Base-by-base conservation (phyloP, 768 basidiomycete genomes). In the Terana coerulea region DNA sequence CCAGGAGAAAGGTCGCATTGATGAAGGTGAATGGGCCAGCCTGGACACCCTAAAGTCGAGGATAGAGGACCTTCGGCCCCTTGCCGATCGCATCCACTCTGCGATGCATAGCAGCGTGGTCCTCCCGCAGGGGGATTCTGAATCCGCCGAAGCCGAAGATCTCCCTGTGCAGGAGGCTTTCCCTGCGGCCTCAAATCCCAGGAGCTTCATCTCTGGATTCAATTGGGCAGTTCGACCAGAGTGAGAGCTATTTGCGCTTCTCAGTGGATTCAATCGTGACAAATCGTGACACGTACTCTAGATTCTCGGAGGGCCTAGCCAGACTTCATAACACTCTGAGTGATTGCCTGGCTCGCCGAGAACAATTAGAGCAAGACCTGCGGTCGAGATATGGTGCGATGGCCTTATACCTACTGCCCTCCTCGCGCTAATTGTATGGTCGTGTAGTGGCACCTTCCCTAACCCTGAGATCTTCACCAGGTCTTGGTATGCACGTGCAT, bases 401-500 rank as follows among this genome's bases (percentile, higher is more conserved):
- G n/a, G n/a, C n/a, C n/a, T 52, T 34, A 3, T 10, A 6, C 5
- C 22, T 3, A 12, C 24, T 10, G 11, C 4, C 35, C 9, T 17
- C 15, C 25, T 29, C 26, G 39, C 28, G 26, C 17, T 26, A 10
- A 17, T 11, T 14, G 0, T 25, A 12, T 33, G 12, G 37, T 41
- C 24, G 15, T 19, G 7, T 45, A 92, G 90, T 72, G 67, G 78
- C 83, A 1, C 81, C 86, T 21, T 90, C 90, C 11, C 61, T 92
- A 54, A 83, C 87, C 11, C 72, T 93, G 39, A 82, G 88, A 33
- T 78, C 81, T 22, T 84, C 78, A 0, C 76, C 82, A 15, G 75
- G 75, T 9, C 80, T 83, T 37, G 91, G 91, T 5, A 79, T 84
- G 74, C 86, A 88, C 63, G 76, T 91, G 35, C 90, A 91, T 56